Base-by-base conservation (phyloP, 2,329 filamentous ascomycete genomes). In the Xylaria sp. region DNA sequence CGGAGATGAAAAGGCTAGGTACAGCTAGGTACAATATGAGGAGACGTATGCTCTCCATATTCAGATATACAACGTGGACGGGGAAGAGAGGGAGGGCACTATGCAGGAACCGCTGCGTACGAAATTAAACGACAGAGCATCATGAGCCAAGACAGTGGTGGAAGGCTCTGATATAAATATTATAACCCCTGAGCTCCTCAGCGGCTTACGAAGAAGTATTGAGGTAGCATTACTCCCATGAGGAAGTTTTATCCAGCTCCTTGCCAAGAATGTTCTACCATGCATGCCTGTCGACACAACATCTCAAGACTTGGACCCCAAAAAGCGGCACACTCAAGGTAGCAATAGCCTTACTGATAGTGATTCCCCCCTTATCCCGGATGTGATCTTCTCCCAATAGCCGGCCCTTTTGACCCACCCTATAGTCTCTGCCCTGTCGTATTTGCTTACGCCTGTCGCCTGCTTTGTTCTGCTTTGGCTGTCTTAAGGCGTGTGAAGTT, bases 1-100 rank as follows among this genome's bases (percentile, higher is more conserved):
- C 77, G 8, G 83, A 84, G 64, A 83, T 78, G 41, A 85, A 71
- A 28, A 86, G 76, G 65, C 82, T 81, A 7, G 84, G 83, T 39
- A 85, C 78, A 44, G 83, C 83, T 61, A 86, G 74, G 72, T 84
- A 84, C 23, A 85, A 78, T 44, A 84, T 73, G 37, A 84, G 56
- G 18, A 83, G 69, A 37, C 81, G 76, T 61, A 84, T 64, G 57
- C 74, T 77, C 69, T 84, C 81, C 82, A 84, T 83, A 28, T 31
- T 72, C 52, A 63, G 18, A 55, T 10, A 51, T 51, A 55, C 9
- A 48, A 51, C 25, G 50, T 41, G 59, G 10, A 13, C 18, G 18
- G 52, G 18, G 25, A 9, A 34, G 18, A 55, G 52, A 55, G 28
- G 25, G 52, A 57, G 44, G 44, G 31, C 23, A 44, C n/a, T 59